Evolutionary conservation across 352 stramenopile species (phyloP).

Genomic region (Saprolegnia parasitica): DNA sequence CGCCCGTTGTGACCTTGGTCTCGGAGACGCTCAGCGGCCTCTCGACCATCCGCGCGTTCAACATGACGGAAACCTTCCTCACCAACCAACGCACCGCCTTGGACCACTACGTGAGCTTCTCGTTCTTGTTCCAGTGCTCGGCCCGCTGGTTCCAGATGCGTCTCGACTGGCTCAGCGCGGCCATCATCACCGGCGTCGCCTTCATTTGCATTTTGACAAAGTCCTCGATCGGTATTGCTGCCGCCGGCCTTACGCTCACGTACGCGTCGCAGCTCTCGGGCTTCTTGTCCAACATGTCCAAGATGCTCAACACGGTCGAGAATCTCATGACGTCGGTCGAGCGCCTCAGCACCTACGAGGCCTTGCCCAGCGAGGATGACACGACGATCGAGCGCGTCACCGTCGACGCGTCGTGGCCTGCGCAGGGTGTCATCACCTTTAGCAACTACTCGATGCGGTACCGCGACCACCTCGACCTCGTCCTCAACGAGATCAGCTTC

Average conservation of each 20-base stretch:
- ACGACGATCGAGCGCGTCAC: background rate
- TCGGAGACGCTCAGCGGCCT: slow-evolving; percentile 86
- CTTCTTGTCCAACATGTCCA: slow-evolving; percentile 7
- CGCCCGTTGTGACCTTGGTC: slow-evolving; percentile 93
- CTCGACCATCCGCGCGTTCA: slow-evolving; percentile 66
- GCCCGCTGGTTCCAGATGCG: slow-evolving; percentile 96
- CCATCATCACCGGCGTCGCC: slow-evolving; percentile 59
- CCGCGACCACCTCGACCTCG: slow-evolving; percentile 38
- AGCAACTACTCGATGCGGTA: slow-evolving; percentile 44
- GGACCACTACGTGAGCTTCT: slow-evolving; percentile 63
- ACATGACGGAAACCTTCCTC: slow-evolving; percentile 41
- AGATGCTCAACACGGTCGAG: slow-evolving; percentile 62
- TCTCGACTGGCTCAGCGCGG: slow-evolving; percentile 19
- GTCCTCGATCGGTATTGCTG: slow-evolving; percentile 63
- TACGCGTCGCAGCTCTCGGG: slow-evolving; percentile 27
- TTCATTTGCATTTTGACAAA: slow-evolving; percentile 77
- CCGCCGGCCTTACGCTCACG: slow-evolving; percentile 25
- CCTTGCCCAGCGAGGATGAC: slow-evolving; percentile 9
- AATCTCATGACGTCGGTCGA: slow-evolving; percentile 77
- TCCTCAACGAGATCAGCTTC: slow-evolving; percentile 50
- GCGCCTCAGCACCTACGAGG: slow-evolving; percentile 38
- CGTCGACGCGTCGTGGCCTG: slow-evolving; percentile 35
- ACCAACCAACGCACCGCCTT: slow-evolving; percentile 43
- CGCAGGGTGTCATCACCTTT: slow-evolving; percentile 38
- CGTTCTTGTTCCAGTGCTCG: slow-evolving; percentile 50